A percentile compares a stretch with the other conserved stretches of the same genome.
Conservation (phyloP, 2,329 filamentous ascomycete genomes). For the Sporothrix euskadiensis region DNA sequence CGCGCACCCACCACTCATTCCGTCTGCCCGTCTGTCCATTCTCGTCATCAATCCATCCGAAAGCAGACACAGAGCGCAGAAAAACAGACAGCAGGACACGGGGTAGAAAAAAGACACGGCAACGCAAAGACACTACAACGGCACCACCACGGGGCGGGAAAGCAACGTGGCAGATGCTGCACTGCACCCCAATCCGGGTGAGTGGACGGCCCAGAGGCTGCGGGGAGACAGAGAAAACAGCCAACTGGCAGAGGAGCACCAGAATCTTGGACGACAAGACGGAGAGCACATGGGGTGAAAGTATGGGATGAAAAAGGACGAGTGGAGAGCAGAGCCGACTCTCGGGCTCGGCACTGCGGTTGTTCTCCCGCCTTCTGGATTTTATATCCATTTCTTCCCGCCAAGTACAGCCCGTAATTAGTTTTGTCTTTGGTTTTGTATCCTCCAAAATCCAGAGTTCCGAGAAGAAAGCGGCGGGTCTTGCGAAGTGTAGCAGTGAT, state of each 20-base stretch:
- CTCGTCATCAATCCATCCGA: not conserved
- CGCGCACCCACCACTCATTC: not conserved
- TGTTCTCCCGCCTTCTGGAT: not conserved
- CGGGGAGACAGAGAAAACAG: not conserved
- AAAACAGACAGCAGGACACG: not conserved
- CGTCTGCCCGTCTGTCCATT: not conserved
- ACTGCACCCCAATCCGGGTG: slow-evolving; percentile 20
- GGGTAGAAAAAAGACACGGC: not conserved
- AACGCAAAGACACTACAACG: not conserved
- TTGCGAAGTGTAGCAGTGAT: not conserved
- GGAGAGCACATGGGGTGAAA: not conserved
- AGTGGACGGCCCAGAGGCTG: slow-evolving; percentile 11
- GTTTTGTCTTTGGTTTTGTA: not conserved
- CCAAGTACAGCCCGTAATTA: not conserved
- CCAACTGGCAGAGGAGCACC: not conserved
- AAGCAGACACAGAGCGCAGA: not conserved
- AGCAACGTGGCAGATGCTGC: slow-evolving; percentile 5
- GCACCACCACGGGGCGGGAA: not conserved
- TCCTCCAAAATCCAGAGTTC: not conserved
- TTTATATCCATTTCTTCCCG: not conserved
- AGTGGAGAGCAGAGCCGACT: not conserved
- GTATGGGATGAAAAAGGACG: not conserved
- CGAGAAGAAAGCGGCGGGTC: not conserved
- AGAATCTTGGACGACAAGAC: not conserved
- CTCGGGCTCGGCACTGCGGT: slow-evolving; percentile 15